These are phyloP conservation scores for Solanum raphanifolium DNA, from an alignment of 257 asterid species.

Conservation along the genomic window DNA sequence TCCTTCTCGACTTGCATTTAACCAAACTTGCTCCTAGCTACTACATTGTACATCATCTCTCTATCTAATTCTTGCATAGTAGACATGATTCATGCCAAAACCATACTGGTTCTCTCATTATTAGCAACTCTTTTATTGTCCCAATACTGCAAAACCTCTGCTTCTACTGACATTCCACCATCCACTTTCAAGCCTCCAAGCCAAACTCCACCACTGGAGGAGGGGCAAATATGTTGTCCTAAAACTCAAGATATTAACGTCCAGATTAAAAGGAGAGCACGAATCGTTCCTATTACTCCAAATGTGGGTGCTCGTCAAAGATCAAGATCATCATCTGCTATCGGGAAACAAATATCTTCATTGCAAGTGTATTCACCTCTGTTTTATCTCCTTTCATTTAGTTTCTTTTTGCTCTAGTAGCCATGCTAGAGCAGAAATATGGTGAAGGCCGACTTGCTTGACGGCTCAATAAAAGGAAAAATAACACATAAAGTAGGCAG, in stretches of 20 bases:
- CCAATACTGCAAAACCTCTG: neutral
- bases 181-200: neutral
- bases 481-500: neutral
- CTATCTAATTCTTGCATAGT: neutral
- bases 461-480: neutral
- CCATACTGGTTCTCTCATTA: neutral
- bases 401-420: conserved; percentile 1
- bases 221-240: neutral
- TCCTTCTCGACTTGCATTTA: neutral
- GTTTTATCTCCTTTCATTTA: neutral
- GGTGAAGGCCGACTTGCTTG: neutral
- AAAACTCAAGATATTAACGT: neutral
- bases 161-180: neutral
- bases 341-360: neutral
- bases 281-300: neutral
- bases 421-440: neutral
- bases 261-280: neutral
- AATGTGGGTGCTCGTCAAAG: neutral
- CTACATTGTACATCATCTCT: neutral
- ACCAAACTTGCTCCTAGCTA: neutral
- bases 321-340: neutral
- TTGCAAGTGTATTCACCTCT: neutral
- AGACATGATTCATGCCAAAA: neutral
- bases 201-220: neutral
- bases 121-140: neutral